A percentile compares a stretch with the other conserved stretches of the same genome.
Evolutionary conservation across 2,329 filamentous ascomycete genomes (phyloP).

Genomic region (Tolypocladium pustulatum): DNA sequence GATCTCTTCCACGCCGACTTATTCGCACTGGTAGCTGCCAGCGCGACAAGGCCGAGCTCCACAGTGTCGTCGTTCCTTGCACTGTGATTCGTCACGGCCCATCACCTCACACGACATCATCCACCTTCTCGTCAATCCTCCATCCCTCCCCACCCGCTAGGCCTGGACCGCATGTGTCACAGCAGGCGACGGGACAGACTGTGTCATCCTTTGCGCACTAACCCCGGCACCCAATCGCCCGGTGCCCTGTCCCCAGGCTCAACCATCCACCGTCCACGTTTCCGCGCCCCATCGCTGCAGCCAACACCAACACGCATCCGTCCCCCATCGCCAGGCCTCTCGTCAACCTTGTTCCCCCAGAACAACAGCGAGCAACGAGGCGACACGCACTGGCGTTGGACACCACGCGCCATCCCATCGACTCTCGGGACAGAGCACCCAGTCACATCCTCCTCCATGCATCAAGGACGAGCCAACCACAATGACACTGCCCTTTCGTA

Average conservation of each 20-base stretch:
- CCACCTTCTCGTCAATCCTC: background rate
- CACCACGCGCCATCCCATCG: slow-evolving; percentile 2
- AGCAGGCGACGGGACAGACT: slow-evolving; percentile 5
- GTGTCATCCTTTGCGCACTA: slow-evolving; percentile 6
- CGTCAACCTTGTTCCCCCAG: background rate
- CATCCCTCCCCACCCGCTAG: background rate
- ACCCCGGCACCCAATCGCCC: slow-evolving; percentile 3
- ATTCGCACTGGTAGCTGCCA: background rate
- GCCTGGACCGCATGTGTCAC: slow-evolving; percentile 5
- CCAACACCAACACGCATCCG: background rate
- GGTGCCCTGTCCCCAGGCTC: background rate
- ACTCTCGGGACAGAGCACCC: slow-evolving; percentile 5
- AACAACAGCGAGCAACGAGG: background rate
- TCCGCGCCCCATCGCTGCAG: slow-evolving; percentile 2
- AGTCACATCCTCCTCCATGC: slow-evolving; percentile 9
- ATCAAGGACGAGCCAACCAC: slow-evolving; percentile 23
- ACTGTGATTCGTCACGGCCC: background rate
- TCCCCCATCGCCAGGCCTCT: background rate
- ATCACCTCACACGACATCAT: background rate
- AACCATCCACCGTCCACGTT: slow-evolving; percentile 2
- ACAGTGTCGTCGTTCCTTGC: background rate
- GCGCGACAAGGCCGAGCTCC: background rate
- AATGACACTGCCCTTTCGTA: slow-evolving; percentile 19
- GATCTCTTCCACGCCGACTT: background rate
- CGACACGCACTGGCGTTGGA: background rate